Evolutionary conservation across 148 eudicot species (phyloP), one percentile per base, ranked within the genome.

Genomic region (Camellia granthamiana): DNA sequence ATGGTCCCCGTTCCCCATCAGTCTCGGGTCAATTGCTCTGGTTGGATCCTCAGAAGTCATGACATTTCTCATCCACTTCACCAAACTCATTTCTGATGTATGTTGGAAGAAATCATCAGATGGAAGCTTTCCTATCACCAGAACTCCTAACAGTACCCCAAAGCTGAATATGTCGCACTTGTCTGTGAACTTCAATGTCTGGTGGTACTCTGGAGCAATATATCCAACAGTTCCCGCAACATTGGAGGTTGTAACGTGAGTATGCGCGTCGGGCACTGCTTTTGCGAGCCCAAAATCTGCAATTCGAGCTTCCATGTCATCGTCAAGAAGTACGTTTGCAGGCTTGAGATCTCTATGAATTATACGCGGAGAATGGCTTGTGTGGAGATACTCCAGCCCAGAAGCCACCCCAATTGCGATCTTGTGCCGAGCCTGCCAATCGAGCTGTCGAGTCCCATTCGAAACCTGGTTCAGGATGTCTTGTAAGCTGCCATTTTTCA

Each of bases 291-390:
- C 99, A 7, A 96, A 96, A 83, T 96, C 97, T 2, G 99, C 81
- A 64, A 94, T 94, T 10, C 94, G 83, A 49, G 99, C 81, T 84
- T 94, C 99, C 98, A 94, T 94, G 59, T 92, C 93, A 76, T 96
- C 98, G 74, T 94, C 99, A 18, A 96, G 83, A 3, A 96, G 88
- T 16, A 96, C 80, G 62, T 96, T 96, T 8, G 89, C 95, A 6
- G 99, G 99, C 72, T 96, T 96, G 58, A 96, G 90, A 87, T 96
- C 99, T 51, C 99, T 82, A 72, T 96, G 99, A 75, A 96, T 90
- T 51, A 96, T 92, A 6, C 88, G 82, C 2, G 94, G 98, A 30
- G 75, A 80, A 70, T 86, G 93, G 77, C 75, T 86, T 72, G 81
- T 51, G 82, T 96, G 99, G 66, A 96, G 95, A 83, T 96, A 87